Evolutionary conservation across 1,284 basidiomycete species (phyloP).

Genomic region (Trichosporon coremiiforme): DNA sequence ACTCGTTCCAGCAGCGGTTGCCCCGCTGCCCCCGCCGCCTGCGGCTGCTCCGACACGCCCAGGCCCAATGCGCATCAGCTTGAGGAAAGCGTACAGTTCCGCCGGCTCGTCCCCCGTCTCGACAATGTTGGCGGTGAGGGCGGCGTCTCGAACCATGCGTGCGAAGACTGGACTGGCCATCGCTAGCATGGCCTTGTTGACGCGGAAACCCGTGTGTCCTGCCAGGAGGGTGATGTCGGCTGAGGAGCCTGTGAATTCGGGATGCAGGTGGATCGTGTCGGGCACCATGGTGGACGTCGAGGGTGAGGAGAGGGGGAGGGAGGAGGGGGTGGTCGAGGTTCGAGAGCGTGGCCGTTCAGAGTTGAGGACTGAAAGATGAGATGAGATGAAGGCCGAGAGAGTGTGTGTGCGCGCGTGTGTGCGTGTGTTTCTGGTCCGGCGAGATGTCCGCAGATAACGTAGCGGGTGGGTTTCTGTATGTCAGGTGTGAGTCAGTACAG

Average conservation of each 20-base stretch:
- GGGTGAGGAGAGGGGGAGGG: background rate
- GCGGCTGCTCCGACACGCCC: background rate
- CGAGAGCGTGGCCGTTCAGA: no score
- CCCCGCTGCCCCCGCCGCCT: background rate
- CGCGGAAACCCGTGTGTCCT: constrained; percentile 29
- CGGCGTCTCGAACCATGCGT: background rate
- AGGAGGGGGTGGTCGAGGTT: no score
- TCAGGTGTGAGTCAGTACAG: background rate
- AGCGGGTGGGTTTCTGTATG: background rate
- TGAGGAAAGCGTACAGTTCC: constrained; percentile 12
- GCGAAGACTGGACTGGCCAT: constrained; percentile 29
- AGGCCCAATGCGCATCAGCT: constrained; percentile 4
- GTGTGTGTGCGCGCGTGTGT: no score
- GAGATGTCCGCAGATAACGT: no score
- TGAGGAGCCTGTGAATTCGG: constrained; percentile 25
- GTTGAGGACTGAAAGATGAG: no score
- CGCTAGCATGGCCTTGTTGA: constrained; percentile 26
- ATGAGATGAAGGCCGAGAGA: no score
- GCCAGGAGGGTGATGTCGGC: constrained; percentile 30
- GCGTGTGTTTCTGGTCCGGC: no score
- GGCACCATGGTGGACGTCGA: background rate
- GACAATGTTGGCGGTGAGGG: background rate
- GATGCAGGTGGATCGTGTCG: background rate
- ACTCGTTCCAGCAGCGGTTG: no score
- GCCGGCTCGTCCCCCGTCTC: background rate